A percentile compares a stretch with the other conserved stretches of the same genome.
phyloP scores from a whole-genome alignment of 768 basidiomycete species.

The Kwoniella newhampshirensis region DNA sequence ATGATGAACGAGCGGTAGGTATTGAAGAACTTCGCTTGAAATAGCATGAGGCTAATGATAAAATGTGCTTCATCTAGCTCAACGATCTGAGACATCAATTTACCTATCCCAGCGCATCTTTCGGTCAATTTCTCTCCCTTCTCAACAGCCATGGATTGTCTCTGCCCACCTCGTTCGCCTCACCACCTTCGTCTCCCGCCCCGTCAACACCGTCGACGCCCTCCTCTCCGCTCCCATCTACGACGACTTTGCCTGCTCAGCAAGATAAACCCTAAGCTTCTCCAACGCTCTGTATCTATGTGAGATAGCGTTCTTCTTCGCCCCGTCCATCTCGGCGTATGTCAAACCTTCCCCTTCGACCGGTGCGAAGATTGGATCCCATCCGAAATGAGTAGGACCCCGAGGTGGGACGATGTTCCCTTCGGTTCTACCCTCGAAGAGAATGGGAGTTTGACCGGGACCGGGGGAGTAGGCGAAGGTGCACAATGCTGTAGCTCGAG shows the following conservation, averaged over 20 bases:
- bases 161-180: constrained; percentile 3
- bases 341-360: constrained; percentile 69
- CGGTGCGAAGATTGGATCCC: constrained; percentile 85
- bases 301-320: constrained; percentile 66
- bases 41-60: background rate
- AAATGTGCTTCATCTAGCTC: constrained; percentile 8
- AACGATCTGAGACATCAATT: constrained; percentile 21
- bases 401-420: constrained; percentile 85
- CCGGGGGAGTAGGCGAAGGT: constrained; percentile 90
- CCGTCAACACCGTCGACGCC: constrained; percentile 2
- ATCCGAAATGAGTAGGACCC: constrained; percentile 78
- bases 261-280: constrained; percentile 58
- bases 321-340: constrained; percentile 71
- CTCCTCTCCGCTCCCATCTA: constrained; percentile 2
- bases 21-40: background rate
- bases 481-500: constrained; percentile 82
- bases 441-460: constrained; percentile 71
- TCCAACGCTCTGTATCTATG: constrained; percentile 70
- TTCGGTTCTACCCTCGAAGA: constrained; percentile 83
- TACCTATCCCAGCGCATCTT: constrained; percentile 19
- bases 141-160: no score
- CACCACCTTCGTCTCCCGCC: constrained; percentile 8
- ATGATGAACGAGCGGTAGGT: constrained; percentile 28
- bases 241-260: constrained; percentile 28
- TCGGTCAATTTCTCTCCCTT: constrained; percentile 8